Base-by-base conservation (phyloP, 768 basidiomycete genomes). In the Termitomyces sp. region DNA sequence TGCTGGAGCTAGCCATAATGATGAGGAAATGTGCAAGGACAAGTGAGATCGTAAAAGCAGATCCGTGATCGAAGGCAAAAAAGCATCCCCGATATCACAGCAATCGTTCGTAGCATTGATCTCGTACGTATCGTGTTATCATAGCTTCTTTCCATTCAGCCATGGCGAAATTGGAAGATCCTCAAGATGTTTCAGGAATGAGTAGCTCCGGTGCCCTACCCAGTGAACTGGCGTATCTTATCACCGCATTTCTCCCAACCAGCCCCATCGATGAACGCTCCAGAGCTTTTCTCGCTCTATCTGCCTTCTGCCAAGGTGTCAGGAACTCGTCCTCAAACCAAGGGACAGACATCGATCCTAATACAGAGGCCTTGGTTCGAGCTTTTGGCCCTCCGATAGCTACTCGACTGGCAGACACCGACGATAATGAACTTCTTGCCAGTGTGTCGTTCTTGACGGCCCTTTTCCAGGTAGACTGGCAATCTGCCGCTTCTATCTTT, bases 391-490 rank as follows among this genome's bases (percentile, higher is more conserved):
- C 81, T 28, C 63, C 73, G 0, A 67, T 89, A 34, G 61, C 78
- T 8, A 68, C 74, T 12, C 73, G 75, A 42, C 73, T 93, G 10
- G 72, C 79, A 34, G 84, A 85, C 44, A 77, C 80, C 3, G 74
- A 81, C 19, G 84, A 89, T 67, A 56, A 64, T 11, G 73, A 76
- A 35, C 68, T 84, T 27, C 70, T 86, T 17, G 70, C 74, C 14
- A 85, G 83, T 11, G 70, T 88, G 39, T 78, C 83, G 1, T 86
- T 92, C 67, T 75, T 94, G 48, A 74, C 79, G n/a, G 90, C 89
- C 0, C 73, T 95, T 19, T 91, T 93, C 64, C 90, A 93, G 66
- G 83, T 93, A n/a, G 90, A 92, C 61, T 79, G 84, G 70, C 72
- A 78, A 51, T 73, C 83, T 1, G 92, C 89, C 10, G 75, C 84